Evolutionary conservation across 805 yeast genomes (phyloP).

Genomic region (Ogataea neopini): DNA sequence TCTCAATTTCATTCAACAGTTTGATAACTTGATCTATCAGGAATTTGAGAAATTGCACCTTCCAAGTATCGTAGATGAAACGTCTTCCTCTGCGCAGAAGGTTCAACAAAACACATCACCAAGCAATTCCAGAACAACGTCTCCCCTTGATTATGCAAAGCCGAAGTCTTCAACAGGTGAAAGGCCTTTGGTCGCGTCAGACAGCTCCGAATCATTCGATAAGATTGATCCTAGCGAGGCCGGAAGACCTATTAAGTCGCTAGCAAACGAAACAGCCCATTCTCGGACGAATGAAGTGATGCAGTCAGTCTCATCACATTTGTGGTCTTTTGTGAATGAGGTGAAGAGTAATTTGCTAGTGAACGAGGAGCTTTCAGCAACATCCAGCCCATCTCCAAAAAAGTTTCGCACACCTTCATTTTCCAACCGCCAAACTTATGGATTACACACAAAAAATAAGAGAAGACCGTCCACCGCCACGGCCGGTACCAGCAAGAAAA

Average conservation of each 20-base stretch:
- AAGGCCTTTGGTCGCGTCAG: slow-evolving; percentile 8
- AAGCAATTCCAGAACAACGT: not conserved
- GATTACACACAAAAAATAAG: slow-evolving; percentile 27
- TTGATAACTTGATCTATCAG: slow-evolving; percentile 64
- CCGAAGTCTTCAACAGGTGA: slow-evolving; percentile 2
- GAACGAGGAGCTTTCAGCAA: slow-evolving; percentile 18
- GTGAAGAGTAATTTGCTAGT: slow-evolving; percentile 38
- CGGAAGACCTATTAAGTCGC: slow-evolving; percentile 26
- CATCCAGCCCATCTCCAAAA: slow-evolving; percentile 16
- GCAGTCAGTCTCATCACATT: slow-evolving; percentile 41
- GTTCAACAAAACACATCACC: not conserved
- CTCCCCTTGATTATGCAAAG: slow-evolving; percentile 9
- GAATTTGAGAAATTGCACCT: slow-evolving; percentile 59
- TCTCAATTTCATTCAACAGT: slow-evolving; percentile 60
- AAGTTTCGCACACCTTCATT: slow-evolving; percentile 31
- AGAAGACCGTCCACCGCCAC: slow-evolving; percentile 10
- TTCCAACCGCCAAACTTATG: slow-evolving; percentile 32
- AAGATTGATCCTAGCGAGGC: slow-evolving; percentile 24
- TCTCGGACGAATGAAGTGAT: slow-evolving; percentile 31
- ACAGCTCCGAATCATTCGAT: slow-evolving; percentile 20
- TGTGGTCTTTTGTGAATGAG: slow-evolving; percentile 55
- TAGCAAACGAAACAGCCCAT: slow-evolving; percentile 20
- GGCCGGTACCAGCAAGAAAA: slow-evolving; percentile 1
- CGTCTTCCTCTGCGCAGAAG: not conserved
- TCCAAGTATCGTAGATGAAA: slow-evolving; percentile 30